Conservation (phyloP, 768 basidiomycete genomes). For the Phaeotremella skinneri region DNA sequence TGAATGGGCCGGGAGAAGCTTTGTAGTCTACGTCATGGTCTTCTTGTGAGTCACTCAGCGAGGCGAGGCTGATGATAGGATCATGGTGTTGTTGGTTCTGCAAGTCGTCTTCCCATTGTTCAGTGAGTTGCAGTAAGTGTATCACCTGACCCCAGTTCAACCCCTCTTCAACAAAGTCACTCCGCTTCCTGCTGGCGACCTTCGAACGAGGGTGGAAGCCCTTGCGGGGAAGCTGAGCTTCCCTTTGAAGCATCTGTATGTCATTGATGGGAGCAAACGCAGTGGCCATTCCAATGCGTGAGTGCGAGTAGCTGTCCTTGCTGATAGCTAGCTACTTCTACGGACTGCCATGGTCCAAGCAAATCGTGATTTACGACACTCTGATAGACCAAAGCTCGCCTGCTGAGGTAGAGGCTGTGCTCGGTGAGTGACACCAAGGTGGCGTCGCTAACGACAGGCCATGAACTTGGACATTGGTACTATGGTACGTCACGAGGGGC, state of each 20-base stretch:
- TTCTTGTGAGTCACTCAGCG: slow-evolving; percentile 66
- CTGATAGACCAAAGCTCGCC: slow-evolving; percentile 86
- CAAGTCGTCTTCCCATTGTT: slow-evolving; percentile 53
- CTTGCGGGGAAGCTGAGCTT: slow-evolving; percentile 81
- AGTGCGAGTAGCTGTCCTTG: slow-evolving; percentile 16
- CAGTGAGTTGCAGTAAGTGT: slow-evolving; percentile 24
- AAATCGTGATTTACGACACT: slow-evolving; percentile 89
- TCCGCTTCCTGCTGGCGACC: slow-evolving; percentile 71
- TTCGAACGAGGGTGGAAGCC: slow-evolving; percentile 71
- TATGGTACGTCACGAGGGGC: slow-evolving; percentile 53
- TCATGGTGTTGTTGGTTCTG: slow-evolving; percentile 79
- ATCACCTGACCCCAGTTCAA: slow-evolving; percentile 62
- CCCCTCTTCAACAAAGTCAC: slow-evolving; percentile 97
- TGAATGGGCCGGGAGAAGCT: slow-evolving; percentile 87
- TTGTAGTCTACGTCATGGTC: slow-evolving; percentile 88
- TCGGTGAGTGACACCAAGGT: slow-evolving; percentile 56
- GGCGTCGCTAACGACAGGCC: slow-evolving; percentile 57
- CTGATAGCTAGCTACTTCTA: slow-evolving; percentile 74
- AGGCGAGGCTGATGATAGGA: slow-evolving; percentile 53
- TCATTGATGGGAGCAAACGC: slow-evolving; percentile 95
- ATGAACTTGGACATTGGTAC: slow-evolving; percentile 97
- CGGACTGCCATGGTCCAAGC: slow-evolving; percentile 73
- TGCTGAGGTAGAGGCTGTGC: slow-evolving; percentile 94
- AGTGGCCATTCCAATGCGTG: slow-evolving; percentile 84
- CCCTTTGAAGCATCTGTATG: slow-evolving; percentile 90